Evolutionary conservation across 1,139 yeast genomes (phyloP).

Genomic region (Lodderomyces parapsilosis): DNA sequence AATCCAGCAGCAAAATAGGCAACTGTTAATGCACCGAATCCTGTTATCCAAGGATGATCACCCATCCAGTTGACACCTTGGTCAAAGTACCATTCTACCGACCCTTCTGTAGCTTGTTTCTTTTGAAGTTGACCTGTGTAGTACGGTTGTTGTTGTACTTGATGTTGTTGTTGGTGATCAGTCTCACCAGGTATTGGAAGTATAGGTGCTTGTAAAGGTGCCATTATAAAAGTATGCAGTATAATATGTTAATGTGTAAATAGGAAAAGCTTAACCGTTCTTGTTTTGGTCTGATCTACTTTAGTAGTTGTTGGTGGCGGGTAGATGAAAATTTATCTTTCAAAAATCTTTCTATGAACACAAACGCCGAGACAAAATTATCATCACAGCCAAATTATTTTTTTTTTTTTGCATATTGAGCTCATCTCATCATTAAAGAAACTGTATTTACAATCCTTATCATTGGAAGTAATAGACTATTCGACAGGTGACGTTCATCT

Average conservation of each 20-base stretch:
- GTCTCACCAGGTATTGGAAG: slow-evolving; percentile 60
- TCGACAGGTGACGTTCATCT: no score
- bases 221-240: no score
- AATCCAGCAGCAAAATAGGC: slow-evolving; percentile 69
- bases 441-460: no score
- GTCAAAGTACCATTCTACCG: slow-evolving; percentile 69
- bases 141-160: slow-evolving; percentile 20
- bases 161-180: slow-evolving; percentile 18
- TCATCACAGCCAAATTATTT: not conserved
- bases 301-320: not conserved
- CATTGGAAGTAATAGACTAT: no score
- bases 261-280: no score
- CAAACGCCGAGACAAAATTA: not conserved
- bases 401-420: no score
- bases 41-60: slow-evolving; percentile 74
- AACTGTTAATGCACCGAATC: slow-evolving; percentile 65
- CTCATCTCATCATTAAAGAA: slow-evolving; percentile 3
- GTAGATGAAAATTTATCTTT: not conserved
- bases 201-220: slow-evolving; percentile 52
- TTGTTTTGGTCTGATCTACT: no score
- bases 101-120: slow-evolving; percentile 44
- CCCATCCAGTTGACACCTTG: slow-evolving; percentile 61
- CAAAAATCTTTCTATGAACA: not conserved
- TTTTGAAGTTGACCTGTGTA: slow-evolving; percentile 45
- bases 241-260: no score